Conservation (phyloP, 768 basidiomycete genomes). For the Russula vinacea region DNA sequence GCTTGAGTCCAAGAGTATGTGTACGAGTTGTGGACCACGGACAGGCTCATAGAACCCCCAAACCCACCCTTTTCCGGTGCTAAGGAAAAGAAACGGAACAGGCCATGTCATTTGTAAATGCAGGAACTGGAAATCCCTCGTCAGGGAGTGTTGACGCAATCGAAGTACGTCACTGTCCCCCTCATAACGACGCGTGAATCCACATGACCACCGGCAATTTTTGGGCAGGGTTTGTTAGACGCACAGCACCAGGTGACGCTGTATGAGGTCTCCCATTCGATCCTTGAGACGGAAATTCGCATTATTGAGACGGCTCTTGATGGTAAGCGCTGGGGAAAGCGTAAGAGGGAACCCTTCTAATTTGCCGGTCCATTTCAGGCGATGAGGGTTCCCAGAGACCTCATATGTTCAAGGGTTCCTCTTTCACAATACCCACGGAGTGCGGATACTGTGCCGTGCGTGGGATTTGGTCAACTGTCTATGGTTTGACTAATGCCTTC, state of each 20-base stretch:
- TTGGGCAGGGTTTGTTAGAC: conserved; percentile 57
- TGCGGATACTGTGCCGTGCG: conserved; percentile 65
- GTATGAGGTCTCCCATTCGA: conserved; percentile 52
- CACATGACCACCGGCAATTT: conserved; percentile 18
- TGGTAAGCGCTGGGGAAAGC: conserved; percentile 43
- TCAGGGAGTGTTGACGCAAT: conserved; percentile 58
- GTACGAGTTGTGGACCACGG: conserved; percentile 17
- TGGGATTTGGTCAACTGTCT: conserved; percentile 4
- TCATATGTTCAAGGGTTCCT: conserved; percentile 79
- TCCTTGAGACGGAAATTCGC: conserved; percentile 63
- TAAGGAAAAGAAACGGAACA: conserved; percentile 57
- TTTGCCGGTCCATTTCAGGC: conserved; percentile 41
- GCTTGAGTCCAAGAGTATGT: conserved; percentile 60
- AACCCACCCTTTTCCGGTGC: conserved; percentile 5
- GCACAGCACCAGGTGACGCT: conserved; percentile 55
- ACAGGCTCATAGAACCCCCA: conserved; percentile 5
- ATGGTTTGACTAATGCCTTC: conserved; percentile 8
- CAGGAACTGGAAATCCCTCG: conserved; percentile 48
- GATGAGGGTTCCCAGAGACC: conserved; percentile 70
- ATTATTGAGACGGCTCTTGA: conserved; percentile 58
- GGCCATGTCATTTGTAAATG: conserved; percentile 44
- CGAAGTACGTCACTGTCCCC: conserved; percentile 46
- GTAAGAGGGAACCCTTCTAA: neutral
- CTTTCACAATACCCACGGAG: conserved; percentile 80
- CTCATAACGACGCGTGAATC: conserved; percentile 9